Percentiles rank a stretch among this genome's conserved stretches.
Evolutionary conservation across 2,329 filamentous ascomycete genomes (phyloP).

Genomic region (Neoascochyta sp.): DNA sequence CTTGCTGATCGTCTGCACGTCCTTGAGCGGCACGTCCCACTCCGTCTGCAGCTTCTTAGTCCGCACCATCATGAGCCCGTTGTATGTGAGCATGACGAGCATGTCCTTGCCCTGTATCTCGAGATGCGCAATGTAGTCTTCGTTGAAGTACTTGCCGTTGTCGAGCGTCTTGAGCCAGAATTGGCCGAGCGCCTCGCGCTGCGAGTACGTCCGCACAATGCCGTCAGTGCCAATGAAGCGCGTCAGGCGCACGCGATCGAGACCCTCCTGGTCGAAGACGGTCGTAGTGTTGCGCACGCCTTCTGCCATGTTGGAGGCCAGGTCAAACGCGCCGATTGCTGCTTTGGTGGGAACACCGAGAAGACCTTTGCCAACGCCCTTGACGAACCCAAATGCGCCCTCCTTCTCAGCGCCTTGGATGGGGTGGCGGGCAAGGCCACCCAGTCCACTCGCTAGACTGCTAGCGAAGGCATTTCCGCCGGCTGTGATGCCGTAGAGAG

Average conservation of each 20-base stretch:
- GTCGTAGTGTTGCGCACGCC: constrained; percentile 98
- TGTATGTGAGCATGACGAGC: constrained; percentile 61
- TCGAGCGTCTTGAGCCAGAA: constrained; percentile 99
- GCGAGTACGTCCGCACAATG: constrained; percentile 88
- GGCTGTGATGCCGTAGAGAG: constrained; percentile 90
- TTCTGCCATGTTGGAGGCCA: constrained; percentile 94
- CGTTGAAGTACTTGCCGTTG: constrained; percentile 96
- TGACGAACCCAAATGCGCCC: constrained; percentile 90
- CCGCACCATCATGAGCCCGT: constrained; percentile 82
- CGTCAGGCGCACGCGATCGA: constrained; percentile 90
- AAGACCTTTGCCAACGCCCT: constrained; percentile 93
- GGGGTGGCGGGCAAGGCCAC: constrained; percentile 87
- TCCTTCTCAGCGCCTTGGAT: constrained; percentile 95
- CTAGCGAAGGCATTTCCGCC: constrained; percentile 93
- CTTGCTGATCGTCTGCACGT: constrained; percentile 95
- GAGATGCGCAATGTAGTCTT: constrained; percentile 93
- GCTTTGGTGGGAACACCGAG: constrained; percentile 95
- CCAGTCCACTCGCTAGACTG: constrained; percentile 88
- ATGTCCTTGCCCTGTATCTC: constrained; percentile 88
- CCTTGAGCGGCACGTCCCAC: constrained; percentile 94
- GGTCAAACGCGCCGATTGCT: constrained; percentile 91
- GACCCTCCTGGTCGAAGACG: constrained; percentile 90
- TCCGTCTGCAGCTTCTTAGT: constrained; percentile 81
- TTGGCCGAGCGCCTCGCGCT: constrained; percentile 91
- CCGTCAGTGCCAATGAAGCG: constrained; percentile 91